phyloP scores from a whole-genome alignment of 768 basidiomycete genomes.

The Kondoa malvinella region DNA sequence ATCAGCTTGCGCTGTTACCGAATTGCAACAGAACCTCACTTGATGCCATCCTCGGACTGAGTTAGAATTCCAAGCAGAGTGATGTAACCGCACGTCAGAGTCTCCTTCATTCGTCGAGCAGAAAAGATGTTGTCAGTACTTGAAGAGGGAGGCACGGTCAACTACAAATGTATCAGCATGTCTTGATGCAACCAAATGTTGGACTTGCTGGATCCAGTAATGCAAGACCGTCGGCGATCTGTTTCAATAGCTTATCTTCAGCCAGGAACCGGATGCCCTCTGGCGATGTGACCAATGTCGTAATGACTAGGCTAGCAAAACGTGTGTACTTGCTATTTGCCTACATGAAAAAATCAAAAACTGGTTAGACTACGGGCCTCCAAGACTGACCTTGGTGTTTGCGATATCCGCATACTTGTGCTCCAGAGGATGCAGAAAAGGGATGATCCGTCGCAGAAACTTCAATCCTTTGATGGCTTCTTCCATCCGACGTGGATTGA shows the following conservation, averaged over 20 bases:
- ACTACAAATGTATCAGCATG: not conserved
- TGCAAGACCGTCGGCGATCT: conserved; percentile 70
- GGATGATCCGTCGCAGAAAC: conserved; percentile 75
- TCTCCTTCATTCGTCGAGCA: conserved; percentile 58
- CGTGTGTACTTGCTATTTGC: conserved; percentile 66
- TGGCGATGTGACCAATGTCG: conserved; percentile 59
- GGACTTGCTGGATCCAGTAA: conserved; percentile 67
- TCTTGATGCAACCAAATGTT: not conserved
- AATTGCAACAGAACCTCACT: conserved; percentile 89
- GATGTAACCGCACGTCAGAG: conserved; percentile 77
- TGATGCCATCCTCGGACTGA: conserved; percentile 71
- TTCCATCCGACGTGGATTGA: conserved; percentile 80
- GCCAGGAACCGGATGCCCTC: conserved; percentile 70
- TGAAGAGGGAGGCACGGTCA: not conserved
- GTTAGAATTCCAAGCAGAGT: conserved; percentile 88
- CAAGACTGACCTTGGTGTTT: conserved; percentile 42
- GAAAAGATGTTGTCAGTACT: conserved; percentile 38
- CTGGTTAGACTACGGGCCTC: not conserved
- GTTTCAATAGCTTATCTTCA: conserved; percentile 70
- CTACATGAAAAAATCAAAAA: conserved; percentile 34
- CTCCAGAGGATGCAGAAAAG: conserved; percentile 80
- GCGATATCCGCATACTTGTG: conserved; percentile 68
- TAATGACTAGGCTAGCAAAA: conserved; percentile 63
- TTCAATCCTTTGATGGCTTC: conserved; percentile 81
- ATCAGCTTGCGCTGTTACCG: conserved; percentile 77